A percentile compares a stretch with the other conserved stretches of the same genome.
Evolutionary conservation across 2,329 filamentous ascomycete genomes (phyloP).

Genomic region (Cladosporium sp.): DNA sequence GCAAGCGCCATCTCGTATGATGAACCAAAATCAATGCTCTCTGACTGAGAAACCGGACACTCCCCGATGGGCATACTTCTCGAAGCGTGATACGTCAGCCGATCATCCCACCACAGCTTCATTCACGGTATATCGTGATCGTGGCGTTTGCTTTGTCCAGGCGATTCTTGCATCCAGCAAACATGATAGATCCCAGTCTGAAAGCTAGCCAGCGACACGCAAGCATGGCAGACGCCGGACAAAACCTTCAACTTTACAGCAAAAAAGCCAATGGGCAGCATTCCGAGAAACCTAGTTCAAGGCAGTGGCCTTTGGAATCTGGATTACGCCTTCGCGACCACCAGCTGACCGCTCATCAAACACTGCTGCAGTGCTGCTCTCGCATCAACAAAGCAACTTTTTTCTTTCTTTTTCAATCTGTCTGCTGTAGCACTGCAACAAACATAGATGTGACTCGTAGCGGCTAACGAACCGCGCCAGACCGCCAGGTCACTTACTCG

Average conservation of each 20-base stretch:
- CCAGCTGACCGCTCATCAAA: conserved; percentile 7
- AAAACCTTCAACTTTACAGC: neutral
- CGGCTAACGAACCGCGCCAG: neutral
- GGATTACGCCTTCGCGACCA: conserved; percentile 4
- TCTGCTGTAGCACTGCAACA: conserved; percentile 2
- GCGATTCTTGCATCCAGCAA: conserved; percentile 1
- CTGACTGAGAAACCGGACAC: no score
- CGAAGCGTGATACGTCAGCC: no score
- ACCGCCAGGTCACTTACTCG: conserved; percentile 1
- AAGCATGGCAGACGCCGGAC: neutral
- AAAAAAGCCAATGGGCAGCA: neutral
- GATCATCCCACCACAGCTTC: no score
- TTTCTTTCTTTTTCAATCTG: neutral
- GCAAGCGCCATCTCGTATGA: no score
- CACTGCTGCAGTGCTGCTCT: neutral
- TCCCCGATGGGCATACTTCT: no score
- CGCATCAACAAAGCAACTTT: conserved; percentile 5
- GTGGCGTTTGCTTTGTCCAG: conserved; percentile 3
- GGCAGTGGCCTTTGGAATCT: neutral
- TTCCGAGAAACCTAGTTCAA: neutral
- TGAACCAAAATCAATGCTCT: no score
- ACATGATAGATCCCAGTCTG: neutral
- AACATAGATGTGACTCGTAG: neutral
- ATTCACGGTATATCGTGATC: no score
- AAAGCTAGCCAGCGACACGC: neutral